Evolutionary conservation across 129 eudicot species (phyloP), one percentile per base, ranked within the genome.

Genomic region (Flaveria robusta): DNA sequence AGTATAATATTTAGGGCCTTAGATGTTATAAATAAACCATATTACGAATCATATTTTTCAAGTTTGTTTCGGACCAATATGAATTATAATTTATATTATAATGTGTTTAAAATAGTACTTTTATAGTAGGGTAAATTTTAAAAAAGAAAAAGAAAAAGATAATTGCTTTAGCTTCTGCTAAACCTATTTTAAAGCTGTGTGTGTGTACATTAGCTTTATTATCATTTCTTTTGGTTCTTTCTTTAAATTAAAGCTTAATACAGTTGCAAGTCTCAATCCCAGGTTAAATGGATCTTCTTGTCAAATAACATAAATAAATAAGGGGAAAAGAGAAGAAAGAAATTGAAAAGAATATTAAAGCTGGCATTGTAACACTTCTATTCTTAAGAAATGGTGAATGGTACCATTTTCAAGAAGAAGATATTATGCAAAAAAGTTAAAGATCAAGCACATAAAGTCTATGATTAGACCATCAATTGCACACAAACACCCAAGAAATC

Each of bases 341-440:
- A 82, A 85, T 85, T 68, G 92, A 86, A 91, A 91, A 91, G 97
- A 83, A 85, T 79, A 24, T 1, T 65, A 73, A 91, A 85, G 95
- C 97, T 86, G 92, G 63, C 88, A 51, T 72, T 0, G 1, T 63
- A 83, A 79, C 81, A 86, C 87, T 76, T 83, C 86, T 84, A 74
- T 81, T 71, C 84, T 81, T 81, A 31, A 81, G 85, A 88, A 84
- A 70, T 88, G 78, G 82, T 86, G 89, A 91, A 54, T 65, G 10
- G 66, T 70, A 77, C 80, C 84, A 81, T 63, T 72, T 88, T 62
- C 79, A 66, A 64, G 66, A 66, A 72, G 62, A 76, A 71, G 60
- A 16, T 42, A 81, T 88, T 90, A 88, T 85, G 88, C 87, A 88
- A 81, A 76, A 88, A 88, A 85, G 82, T 46, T 52, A 84, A 81